These are phyloP conservation scores for Lunasporangiospora selenospora DNA, from an alignment of 192 early-diverging fungal species.

Conservation along the genomic window DNA sequence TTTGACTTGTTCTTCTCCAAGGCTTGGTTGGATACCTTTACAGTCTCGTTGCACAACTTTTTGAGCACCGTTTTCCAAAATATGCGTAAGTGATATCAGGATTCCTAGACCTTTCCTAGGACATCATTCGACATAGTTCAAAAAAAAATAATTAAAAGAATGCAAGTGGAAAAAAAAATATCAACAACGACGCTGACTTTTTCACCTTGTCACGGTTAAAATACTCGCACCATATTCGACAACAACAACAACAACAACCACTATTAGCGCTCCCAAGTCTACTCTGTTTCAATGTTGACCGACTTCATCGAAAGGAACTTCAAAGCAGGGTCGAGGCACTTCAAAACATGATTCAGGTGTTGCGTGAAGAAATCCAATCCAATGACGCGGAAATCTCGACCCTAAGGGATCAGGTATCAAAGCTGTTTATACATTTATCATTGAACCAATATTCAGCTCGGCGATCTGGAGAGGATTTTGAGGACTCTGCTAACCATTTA, in stretches of 20 bases:
- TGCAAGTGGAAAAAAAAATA: too few relatives aligned
- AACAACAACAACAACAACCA: neutral
- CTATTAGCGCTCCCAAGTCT: conserved; percentile 60
- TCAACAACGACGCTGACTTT: too few relatives aligned
- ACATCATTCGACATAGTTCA: too few relatives aligned
- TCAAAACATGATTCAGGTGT: conserved; percentile 42
- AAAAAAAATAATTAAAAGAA: too few relatives aligned
- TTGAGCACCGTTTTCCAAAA: conserved; percentile 67
- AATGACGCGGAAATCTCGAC: conserved; percentile 49
- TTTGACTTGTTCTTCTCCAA: conserved; percentile 68
- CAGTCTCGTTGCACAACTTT: conserved; percentile 66
- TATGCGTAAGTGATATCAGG: conserved; percentile 58
- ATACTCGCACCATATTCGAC: neutral
- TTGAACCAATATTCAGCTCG: neutral
- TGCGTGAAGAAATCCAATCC: conserved; percentile 40
- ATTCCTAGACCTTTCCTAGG: neutral
- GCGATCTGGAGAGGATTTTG: too few relatives aligned
- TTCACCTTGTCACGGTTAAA: neutral
- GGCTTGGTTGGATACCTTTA: conserved; percentile 68
- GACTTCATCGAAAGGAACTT: conserved; percentile 48
- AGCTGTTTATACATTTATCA: conserved; percentile 4
- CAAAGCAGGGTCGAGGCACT: conserved; percentile 46
- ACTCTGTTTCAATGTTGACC: conserved; percentile 61
- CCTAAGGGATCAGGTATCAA: conserved; percentile 33
- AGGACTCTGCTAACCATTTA: too few relatives aligned